These are phyloP conservation scores for Hypoxylon fuscum DNA, from an alignment of 495 filamentous ascomycete genomes.

Conservation along the genomic window DNA sequence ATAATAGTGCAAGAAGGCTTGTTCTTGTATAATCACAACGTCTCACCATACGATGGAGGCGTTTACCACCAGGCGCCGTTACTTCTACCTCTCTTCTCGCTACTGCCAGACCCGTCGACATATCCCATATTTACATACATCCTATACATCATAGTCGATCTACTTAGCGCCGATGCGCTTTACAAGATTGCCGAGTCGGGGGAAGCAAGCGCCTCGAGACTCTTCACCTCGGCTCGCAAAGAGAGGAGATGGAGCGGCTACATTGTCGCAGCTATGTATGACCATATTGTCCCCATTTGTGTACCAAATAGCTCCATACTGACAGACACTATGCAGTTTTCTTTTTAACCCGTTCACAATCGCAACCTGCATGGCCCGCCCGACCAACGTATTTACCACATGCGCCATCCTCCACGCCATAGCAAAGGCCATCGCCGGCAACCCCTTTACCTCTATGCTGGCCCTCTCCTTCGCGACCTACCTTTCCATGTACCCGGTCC, in stretches of 20 bases:
- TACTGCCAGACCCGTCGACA: constrained; percentile 73
- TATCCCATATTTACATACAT: constrained; percentile 78
- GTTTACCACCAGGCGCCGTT: constrained; percentile 98
- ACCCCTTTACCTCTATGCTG: constrained; percentile 79
- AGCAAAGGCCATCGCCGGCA: constrained; percentile 80
- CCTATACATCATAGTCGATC: constrained; percentile 82
- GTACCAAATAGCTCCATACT: constrained; percentile 5
- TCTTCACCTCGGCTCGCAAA: constrained; percentile 80
- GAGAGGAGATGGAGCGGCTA: constrained; percentile 79
- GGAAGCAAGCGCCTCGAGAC: constrained; percentile 73
- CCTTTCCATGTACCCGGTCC: constrained; percentile 87
- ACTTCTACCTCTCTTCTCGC: constrained; percentile 87
- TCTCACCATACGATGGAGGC: constrained; percentile 96
- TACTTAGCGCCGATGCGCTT: constrained; percentile 85
- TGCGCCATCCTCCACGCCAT: constrained; percentile 86
- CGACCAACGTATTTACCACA: constrained; percentile 90
- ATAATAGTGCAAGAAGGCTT: constrained; percentile 89
- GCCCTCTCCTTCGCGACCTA: constrained; percentile 88
- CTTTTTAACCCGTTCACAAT: constrained; percentile 96
- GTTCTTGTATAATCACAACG: constrained; percentile 94
- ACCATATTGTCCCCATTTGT: constrained; percentile 6
- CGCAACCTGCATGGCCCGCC: constrained; percentile 88
- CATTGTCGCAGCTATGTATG: constrained; percentile 80
- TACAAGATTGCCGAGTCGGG: constrained; percentile 84
- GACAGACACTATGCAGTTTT: constrained; percentile 62